Evolutionary conservation across 345 rosid species (phyloP), one percentile per base, ranked within the genome.

Genomic region (Stellera chamaejasme): DNA sequence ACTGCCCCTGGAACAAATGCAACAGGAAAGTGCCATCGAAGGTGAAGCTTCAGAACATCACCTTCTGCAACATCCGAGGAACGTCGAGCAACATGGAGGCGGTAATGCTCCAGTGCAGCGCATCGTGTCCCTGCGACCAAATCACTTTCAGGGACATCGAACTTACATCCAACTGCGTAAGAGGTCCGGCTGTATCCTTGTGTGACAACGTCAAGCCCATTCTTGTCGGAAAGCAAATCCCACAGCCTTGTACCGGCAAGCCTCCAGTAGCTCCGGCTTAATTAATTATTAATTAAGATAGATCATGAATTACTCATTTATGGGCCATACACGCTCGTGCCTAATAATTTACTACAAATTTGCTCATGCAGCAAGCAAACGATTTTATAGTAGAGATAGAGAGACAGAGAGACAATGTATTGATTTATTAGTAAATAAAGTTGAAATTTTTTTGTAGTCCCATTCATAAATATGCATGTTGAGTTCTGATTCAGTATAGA

Each of bases 91-190:
- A 79, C 51, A 59, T 43, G 10, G 50, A 68, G 3, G 79, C 77
- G 0, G 76, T 77, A 50, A 79, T 61, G 63, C 61, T 84, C 12
- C 15, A 45, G 3, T 79, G 88, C 48, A 84, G 88, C 72, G 66
- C 32, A 6, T 72, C 76, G 1, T 25, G 65, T 10, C 80, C 81
- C 0, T 75, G 78, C 52, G 44, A 70, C 58, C 62, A 64, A 11
- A 77, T 81, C 0, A 67, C 65, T 55, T 27, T 79, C 19, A 58
- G 66, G 12, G 62, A 79, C 64, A 72, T 84, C 11, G 42, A 76
- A 41, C 42, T 79, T 26, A 53, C 9, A 13, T 77, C 72, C 66
- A 43, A 1, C 0, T 74, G 75, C 23, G 23, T 19, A 1, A 19
- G 1, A 19, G 23, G 23, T 19, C 23, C 66, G 0, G 66, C 78